Evolutionary conservation across 305 asterid genomes (phyloP).

Genomic region (Fraxinus latifolia): DNA sequence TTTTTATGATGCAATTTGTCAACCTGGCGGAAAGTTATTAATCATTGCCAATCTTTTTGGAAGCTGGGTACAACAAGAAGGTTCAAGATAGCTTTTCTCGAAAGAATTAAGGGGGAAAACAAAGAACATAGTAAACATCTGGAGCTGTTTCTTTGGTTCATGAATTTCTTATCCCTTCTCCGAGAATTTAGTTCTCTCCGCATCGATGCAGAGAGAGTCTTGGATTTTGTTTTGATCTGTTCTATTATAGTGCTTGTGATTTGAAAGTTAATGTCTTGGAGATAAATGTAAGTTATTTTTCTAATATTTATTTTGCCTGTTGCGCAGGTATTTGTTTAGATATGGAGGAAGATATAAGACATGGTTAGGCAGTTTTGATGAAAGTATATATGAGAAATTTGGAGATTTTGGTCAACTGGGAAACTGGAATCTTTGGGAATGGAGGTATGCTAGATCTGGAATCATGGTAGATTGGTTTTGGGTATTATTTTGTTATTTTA

Average conservation of each 20-base stretch:
- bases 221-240: neutral
- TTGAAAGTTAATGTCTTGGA: neutral
- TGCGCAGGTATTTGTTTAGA: neutral
- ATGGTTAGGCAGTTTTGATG: neutral
- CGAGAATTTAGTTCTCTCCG: neutral
- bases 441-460: constrained; percentile 27
- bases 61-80: neutral
- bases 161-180: neutral
- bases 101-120: neutral
- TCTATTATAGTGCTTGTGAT: neutral
- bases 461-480: constrained; percentile 13
- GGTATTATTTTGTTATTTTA: neutral
- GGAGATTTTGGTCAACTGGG: constrained; percentile 10
- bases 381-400: constrained; percentile 14
- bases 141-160: neutral
- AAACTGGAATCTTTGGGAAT: constrained; percentile 28
- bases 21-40: neutral
- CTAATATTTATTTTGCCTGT: neutral
- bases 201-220: neutral
- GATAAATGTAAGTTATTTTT: neutral
- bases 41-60: neutral
- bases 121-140: neutral
- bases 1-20: neutral
- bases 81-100: neutral
- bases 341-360: neutral